Percentiles rank a stretch among this genome's conserved stretches.
phyloP scores from a whole-genome alignment of 108 stramenopile genomes.

The Discostella pseudostelligera region DNA sequence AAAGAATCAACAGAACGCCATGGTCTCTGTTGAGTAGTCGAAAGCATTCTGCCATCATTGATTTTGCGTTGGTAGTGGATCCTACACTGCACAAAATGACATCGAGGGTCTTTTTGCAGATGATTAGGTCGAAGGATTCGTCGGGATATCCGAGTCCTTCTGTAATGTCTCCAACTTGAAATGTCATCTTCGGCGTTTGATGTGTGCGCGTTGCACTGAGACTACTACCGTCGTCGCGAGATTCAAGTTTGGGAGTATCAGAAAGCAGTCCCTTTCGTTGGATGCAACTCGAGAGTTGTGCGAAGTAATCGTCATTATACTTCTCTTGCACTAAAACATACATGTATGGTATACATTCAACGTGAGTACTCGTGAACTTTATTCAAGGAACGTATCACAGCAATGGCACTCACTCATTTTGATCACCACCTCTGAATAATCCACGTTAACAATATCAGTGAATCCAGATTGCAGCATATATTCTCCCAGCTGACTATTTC shows the following conservation, averaged over 20 bases:
- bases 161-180: slow-evolving; percentile 68
- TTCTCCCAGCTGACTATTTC: slow-evolving; percentile 60
- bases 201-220: neutral
- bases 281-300: slow-evolving; percentile 13
- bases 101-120: slow-evolving; percentile 84
- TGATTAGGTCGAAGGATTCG: slow-evolving; percentile 77
- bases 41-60: slow-evolving; percentile 56
- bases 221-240: slow-evolving; percentile 32
- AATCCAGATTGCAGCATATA: slow-evolving; percentile 71
- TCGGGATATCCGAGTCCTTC: slow-evolving; percentile 61
- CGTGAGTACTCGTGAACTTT: neutral
- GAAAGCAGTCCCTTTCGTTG: slow-evolving; percentile 18
- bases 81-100: slow-evolving; percentile 63
- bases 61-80: slow-evolving; percentile 40
- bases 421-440: slow-evolving; percentile 74
- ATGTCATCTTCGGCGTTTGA: slow-evolving; percentile 45
- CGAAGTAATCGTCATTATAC: slow-evolving; percentile 47
- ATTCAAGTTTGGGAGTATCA: slow-evolving; percentile 24
- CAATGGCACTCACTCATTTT: slow-evolving; percentile 48
- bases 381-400: slow-evolving; percentile 7
- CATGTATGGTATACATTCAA: neutral
- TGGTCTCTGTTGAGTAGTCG: slow-evolving; percentile 60
- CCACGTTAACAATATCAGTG: slow-evolving; percentile 65
- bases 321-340: slow-evolving; percentile 41
- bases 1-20: slow-evolving; percentile 70